Percentiles rank a stretch among this genome's conserved stretches.
Conservation (phyloP, 208 protist species). For the Leishmania lainsoni region DNA sequence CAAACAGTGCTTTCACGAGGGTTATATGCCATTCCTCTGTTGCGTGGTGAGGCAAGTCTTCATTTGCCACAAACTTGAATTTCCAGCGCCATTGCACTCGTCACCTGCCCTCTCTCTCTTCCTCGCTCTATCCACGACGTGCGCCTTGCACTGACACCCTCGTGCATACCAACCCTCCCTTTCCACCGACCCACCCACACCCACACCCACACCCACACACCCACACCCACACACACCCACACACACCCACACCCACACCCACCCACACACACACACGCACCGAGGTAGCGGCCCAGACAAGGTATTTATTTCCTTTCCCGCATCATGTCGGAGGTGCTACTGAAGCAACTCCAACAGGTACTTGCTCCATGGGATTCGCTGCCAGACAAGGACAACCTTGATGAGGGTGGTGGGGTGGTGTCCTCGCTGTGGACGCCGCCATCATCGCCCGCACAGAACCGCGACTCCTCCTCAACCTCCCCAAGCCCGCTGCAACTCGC, state of each 20-base stretch:
- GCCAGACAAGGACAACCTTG: neutral
- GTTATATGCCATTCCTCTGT: neutral
- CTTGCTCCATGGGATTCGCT: constrained; percentile 55
- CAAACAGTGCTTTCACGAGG: neutral
- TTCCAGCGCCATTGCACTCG: neutral
- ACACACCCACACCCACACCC: too few relatives aligned
- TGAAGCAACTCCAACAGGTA: constrained; percentile 60
- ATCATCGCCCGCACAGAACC: neutral
- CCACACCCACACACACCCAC: too few relatives aligned
- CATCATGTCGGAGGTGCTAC: constrained; percentile 36
- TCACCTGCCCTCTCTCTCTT: neutral
- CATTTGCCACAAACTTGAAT: neutral
- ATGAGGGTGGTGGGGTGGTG: neutral
- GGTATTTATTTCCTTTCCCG: neutral
- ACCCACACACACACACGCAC: too few relatives aligned
- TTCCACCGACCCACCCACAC: too few relatives aligned
- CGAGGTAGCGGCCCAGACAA: neutral
- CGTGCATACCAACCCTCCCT: neutral
- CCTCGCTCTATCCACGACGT: constrained; percentile 9
- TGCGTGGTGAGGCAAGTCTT: neutral
- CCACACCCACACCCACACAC: too few relatives aligned
- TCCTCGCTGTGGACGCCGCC: neutral
- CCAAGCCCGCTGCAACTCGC: neutral
- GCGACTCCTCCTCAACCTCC: neutral
- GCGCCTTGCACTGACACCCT: neutral